phyloP scores from a whole-genome alignment of 331 rosid species.

The Acacia pycnantha region DNA sequence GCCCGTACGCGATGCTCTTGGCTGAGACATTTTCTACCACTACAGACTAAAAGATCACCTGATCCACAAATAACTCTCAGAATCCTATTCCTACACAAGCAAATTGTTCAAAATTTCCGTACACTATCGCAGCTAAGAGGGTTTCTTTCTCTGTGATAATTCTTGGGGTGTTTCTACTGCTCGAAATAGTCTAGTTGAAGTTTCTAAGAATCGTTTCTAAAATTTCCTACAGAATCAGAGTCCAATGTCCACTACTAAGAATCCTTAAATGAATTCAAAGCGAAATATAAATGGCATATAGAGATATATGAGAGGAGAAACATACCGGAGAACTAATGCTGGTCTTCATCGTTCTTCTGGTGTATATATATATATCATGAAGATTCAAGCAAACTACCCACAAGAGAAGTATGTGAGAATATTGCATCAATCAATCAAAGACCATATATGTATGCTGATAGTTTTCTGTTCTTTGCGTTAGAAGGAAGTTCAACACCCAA shows the following conservation, averaged over 20 bases:
- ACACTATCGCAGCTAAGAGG: not conserved
- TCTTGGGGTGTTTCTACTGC: not conserved
- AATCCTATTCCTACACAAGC: not conserved
- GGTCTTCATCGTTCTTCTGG: not conserved
- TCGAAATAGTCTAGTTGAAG: not conserved
- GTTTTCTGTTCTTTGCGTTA: not conserved
- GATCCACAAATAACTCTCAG: not conserved
- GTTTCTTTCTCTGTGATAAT: not conserved
- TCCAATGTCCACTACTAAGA: not conserved
- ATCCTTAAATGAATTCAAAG: not conserved
- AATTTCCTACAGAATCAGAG: not conserved
- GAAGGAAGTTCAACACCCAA: not conserved
- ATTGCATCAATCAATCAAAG: not conserved
- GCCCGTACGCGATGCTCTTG: not conserved
- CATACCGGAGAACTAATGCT: not conserved
- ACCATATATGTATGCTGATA: not conserved
- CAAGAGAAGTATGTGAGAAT: not conserved
- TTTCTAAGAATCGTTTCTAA: not conserved
- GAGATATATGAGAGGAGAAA: not conserved
- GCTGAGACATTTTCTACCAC: not conserved
- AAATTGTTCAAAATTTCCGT: not conserved
- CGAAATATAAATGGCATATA: not conserved
- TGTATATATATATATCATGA: not conserved
- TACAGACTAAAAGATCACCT: not conserved
- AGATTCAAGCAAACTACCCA: not conserved